A percentile compares a stretch with the other conserved stretches of the same genome.
Evolutionary conservation across 73 alveolate genomes (phyloP).

Genomic region (Urostyla sp.): DNA sequence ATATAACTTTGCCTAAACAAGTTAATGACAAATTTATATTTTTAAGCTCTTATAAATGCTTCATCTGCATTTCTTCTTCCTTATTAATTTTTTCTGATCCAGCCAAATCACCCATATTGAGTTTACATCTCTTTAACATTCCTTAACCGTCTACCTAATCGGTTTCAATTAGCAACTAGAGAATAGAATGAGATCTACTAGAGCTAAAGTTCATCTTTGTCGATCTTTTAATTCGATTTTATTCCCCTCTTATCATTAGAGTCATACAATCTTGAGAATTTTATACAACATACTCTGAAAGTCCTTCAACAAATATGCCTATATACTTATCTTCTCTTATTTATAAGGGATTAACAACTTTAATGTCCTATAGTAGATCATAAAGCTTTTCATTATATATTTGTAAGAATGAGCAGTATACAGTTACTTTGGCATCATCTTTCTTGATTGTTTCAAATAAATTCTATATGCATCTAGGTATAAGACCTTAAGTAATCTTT

Average conservation of each 20-base stretch:
- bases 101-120: constrained; percentile 93
- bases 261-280: constrained; percentile 55
- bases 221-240: constrained; percentile 63
- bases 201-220: constrained; percentile 77
- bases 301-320: constrained; percentile 84
- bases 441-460: constrained; percentile 7
- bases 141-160: constrained; percentile 48
- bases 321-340: constrained; percentile 78
- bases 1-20: constrained; percentile 87
- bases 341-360: constrained; percentile 48
- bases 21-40: constrained; percentile 86
- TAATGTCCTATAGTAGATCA: constrained; percentile 74
- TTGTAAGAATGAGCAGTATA: constrained; percentile 61
- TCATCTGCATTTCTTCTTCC: constrained; percentile 77
- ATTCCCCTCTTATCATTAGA: constrained; percentile 70
- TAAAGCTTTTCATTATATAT: constrained; percentile 84
- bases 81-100: constrained; percentile 92
- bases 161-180: constrained; percentile 75
- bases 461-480: constrained; percentile 58
- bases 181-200: constrained; percentile 80
- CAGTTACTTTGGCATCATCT: neutral
- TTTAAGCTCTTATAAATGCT: constrained; percentile 84
- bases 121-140: constrained; percentile 69
- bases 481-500: constrained; percentile 13
- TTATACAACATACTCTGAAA: constrained; percentile 70